Evolutionary conservation across 2,329 filamentous ascomycete species (phyloP).

Genomic region (Aspergillus clavatus): DNA sequence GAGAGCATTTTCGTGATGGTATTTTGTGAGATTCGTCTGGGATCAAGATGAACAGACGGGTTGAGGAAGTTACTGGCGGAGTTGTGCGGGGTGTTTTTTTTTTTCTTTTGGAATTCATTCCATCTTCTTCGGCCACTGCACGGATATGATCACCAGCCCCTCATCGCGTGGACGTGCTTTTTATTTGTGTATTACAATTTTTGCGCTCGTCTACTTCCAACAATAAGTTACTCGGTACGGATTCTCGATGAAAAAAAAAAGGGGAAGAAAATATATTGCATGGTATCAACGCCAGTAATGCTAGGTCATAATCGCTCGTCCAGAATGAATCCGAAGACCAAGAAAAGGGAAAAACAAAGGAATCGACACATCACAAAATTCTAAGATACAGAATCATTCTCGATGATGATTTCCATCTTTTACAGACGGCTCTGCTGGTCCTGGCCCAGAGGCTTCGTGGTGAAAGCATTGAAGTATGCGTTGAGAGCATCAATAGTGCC

Average conservation of each 20-base stretch:
- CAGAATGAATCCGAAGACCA: slow-evolving; percentile 15
- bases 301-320: slow-evolving; percentile 17
- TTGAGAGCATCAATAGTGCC: slow-evolving; percentile 79
- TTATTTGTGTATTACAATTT: too few relatives aligned
- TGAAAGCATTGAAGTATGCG: slow-evolving; percentile 72
- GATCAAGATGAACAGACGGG: not conserved
- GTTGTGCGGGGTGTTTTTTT: too few relatives aligned
- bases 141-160: not conserved
- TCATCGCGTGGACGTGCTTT: not conserved
- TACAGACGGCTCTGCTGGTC: slow-evolving; percentile 33
- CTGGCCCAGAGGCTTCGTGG: slow-evolving; percentile 50
- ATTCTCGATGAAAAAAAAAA: not conserved
- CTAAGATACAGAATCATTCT: slow-evolving; percentile 12
- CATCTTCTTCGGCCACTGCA: not conserved
- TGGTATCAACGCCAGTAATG: slow-evolving; percentile 25
- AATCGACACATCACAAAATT: slow-evolving; percentile 8
- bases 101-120: too few relatives aligned
- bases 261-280: slow-evolving; percentile 16
- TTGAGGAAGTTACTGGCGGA: slow-evolving; percentile 3
- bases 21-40: not conserved
- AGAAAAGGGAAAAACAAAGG: slow-evolving; percentile 11
- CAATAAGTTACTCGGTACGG: not conserved
- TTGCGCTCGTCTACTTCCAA: not conserved
- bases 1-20: slow-evolving; percentile 33
- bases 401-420: slow-evolving; percentile 1